Evolutionary conservation across 306 rosid species (phyloP), one percentile per base, ranked within the genome.

Genomic region (Rubus idaeus): DNA sequence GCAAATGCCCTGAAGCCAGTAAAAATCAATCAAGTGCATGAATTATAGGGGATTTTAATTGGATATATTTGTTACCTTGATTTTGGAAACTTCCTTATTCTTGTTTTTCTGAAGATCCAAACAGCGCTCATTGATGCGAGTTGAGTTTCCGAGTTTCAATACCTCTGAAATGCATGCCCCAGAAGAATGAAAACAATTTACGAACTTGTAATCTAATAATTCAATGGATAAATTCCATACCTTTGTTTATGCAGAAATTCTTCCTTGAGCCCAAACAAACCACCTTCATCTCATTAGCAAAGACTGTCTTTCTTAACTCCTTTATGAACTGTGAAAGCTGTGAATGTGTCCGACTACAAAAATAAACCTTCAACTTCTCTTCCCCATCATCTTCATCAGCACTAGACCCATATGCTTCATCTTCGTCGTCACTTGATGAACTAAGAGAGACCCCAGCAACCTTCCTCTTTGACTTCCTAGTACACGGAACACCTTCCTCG

Each of bases 281-380:
- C 78, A 84, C 93, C 69, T 69, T 74, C 81, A 94, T 80, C 80
- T 89, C 93, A 69, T 70, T 73, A 46, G 93, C 91, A 74, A 91
- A 91, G 42, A 83, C 81, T 0, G 97, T 94, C 87, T 75, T 94
- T 83, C 81, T 78, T 61, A 94, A 83, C 88, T 94, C 98, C 88
- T 83, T 89, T 71, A 92, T 71, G 76, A 94, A 94, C 83, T 94
- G 97, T 1, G 97, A 94, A 68, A 94, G 98, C 83, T 94, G 97
- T 1, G 98, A 94, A 85, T 94, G 98, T 1, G 98, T 91, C 81
- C 97, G 86, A 78, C 97, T 91, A 69, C 98, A 91, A 80, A 91
- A 94, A 78, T 86, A 94, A 69, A 91, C 92, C 86, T 89, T 88
- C 39, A 86, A 78, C 80, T 73, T 88, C 83, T 87, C 81, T 71